Conservation (phyloP, 345 rosid species). For the Euphorbia pulcherrima region DNA sequence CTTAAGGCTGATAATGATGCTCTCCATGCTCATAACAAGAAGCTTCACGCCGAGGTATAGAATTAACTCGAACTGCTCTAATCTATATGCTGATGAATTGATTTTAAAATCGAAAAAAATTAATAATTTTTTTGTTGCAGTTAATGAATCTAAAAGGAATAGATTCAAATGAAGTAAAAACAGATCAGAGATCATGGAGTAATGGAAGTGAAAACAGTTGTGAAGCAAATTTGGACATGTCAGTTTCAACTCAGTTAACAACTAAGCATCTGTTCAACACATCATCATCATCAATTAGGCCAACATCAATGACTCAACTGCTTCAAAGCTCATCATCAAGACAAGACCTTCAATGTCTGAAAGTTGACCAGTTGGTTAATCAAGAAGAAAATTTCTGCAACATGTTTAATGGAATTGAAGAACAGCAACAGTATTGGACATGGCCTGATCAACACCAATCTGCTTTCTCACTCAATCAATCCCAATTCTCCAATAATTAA, state of each 20-base stretch:
- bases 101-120: too few species aligned
- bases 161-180: conserved; percentile 48
- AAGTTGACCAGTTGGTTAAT: conserved; percentile 47
- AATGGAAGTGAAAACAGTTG: conserved; percentile 58
- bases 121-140: conserved; percentile 27
- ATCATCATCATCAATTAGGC: conserved; percentile 45
- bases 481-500: conserved; percentile 21
- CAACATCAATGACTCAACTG: conserved; percentile 42
- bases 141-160: conserved; percentile 47
- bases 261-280: conserved; percentile 37
- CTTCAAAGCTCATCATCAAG: conserved; percentile 47
- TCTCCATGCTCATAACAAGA: conserved; percentile 32
- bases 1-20: conserved; percentile 33
- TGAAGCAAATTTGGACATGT: conserved; percentile 47
- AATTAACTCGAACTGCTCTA: too few species aligned
- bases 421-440: conserved; percentile 66
- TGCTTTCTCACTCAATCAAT: conserved; percentile 43
- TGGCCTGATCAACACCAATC: conserved; percentile 66
- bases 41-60: conserved; percentile 31
- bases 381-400: conserved; percentile 54
- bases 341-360: conserved; percentile 40
- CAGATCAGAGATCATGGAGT: conserved; percentile 62
- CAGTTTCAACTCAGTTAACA: conserved; percentile 36
- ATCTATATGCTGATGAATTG: too few species aligned
- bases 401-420: conserved; percentile 69